Evolutionary conservation across 768 basidiomycete species (phyloP).

Genomic region (Tephrocybe sp.): DNA sequence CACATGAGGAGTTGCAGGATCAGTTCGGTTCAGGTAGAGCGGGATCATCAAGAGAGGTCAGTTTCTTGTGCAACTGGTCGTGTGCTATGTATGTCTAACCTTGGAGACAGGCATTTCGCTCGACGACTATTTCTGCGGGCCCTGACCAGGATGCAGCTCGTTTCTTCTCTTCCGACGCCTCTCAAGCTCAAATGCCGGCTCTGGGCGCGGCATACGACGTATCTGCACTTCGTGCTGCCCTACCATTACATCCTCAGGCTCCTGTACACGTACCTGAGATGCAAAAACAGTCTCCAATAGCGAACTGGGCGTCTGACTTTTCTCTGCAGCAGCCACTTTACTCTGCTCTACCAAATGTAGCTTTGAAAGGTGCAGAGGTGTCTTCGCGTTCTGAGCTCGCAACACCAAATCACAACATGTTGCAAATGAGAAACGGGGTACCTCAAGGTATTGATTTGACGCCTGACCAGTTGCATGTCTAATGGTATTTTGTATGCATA

Average conservation of each 20-base stretch:
- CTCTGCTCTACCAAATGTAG: slow-evolving; percentile 3
- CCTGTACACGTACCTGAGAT: slow-evolving; percentile 20
- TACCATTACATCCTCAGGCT: slow-evolving; percentile 32
- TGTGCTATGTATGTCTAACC: slow-evolving; percentile 3
- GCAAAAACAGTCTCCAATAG: slow-evolving; percentile 22
- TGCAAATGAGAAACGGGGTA: slow-evolving; percentile 1
- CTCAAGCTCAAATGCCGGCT: slow-evolving; percentile 28
- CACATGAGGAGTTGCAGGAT: slow-evolving; percentile 47
- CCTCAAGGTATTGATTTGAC: slow-evolving; percentile 18
- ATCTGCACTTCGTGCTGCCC: slow-evolving; percentile 45
- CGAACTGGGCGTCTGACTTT: slow-evolving; percentile 68
- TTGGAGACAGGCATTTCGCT: slow-evolving; percentile 53
- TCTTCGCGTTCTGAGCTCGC: not conserved
- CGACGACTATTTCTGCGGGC: slow-evolving; percentile 38
- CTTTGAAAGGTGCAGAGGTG: slow-evolving; percentile 3
- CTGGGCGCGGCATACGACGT: slow-evolving; percentile 53
- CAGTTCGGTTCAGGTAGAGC: slow-evolving; percentile 60
- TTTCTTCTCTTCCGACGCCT: slow-evolving; percentile 54
- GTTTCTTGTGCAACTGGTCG: slow-evolving; percentile 11
- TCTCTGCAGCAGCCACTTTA: slow-evolving; percentile 32
- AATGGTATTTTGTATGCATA: slow-evolving; percentile 14
- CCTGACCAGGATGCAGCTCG: slow-evolving; percentile 64
- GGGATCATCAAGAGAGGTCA: slow-evolving; percentile 62
- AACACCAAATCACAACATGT: not conserved
- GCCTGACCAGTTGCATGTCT: not conserved